A percentile compares a stretch with the other conserved stretches of the same genome.
Conservation (phyloP, 441 rosid genomes). For the Arabidopsis lyrata region DNA sequence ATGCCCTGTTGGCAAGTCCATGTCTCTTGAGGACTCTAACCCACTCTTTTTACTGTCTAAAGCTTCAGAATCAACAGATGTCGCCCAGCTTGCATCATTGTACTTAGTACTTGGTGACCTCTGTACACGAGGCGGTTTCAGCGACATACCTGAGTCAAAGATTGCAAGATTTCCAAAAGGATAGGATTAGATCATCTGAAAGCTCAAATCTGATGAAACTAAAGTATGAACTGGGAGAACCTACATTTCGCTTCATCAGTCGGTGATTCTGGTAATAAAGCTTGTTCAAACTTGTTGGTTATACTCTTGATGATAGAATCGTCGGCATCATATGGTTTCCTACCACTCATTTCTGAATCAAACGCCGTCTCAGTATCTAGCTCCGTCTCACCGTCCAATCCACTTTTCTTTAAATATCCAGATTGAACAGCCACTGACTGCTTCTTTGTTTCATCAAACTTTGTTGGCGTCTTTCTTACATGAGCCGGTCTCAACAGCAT, state of each 20-base stretch:
- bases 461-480: slow-evolving; percentile 68
- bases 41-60: slow-evolving; percentile 30
- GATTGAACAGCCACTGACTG: slow-evolving; percentile 53
- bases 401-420: slow-evolving; percentile 43
- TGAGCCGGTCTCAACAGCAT: slow-evolving; percentile 93
- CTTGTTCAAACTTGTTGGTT: slow-evolving; percentile 55
- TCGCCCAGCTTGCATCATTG: slow-evolving; percentile 56
- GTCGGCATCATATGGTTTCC: slow-evolving; percentile 52
- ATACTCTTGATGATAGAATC: slow-evolving; percentile 50
- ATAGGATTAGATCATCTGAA: neutral
- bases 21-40: slow-evolving; percentile 45
- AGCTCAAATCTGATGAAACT: slow-evolving; percentile 15
- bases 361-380: slow-evolving; percentile 39
- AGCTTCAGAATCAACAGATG: slow-evolving; percentile 57
- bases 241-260: slow-evolving; percentile 60
- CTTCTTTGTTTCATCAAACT: slow-evolving; percentile 58
- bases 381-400: slow-evolving; percentile 47
- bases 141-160: slow-evolving; percentile 65
- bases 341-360: slow-evolving; percentile 47
- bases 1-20: slow-evolving; percentile 34
- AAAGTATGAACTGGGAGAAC: slow-evolving; percentile 38
- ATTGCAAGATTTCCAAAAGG: slow-evolving; percentile 2
- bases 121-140: slow-evolving; percentile 76
- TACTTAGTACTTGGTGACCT: slow-evolving; percentile 57
- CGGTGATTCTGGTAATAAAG: slow-evolving; percentile 52